These are phyloP conservation scores for Lathyrus aphaca DNA, from an alignment of 306 rosid species.

Conservation along the genomic window DNA sequence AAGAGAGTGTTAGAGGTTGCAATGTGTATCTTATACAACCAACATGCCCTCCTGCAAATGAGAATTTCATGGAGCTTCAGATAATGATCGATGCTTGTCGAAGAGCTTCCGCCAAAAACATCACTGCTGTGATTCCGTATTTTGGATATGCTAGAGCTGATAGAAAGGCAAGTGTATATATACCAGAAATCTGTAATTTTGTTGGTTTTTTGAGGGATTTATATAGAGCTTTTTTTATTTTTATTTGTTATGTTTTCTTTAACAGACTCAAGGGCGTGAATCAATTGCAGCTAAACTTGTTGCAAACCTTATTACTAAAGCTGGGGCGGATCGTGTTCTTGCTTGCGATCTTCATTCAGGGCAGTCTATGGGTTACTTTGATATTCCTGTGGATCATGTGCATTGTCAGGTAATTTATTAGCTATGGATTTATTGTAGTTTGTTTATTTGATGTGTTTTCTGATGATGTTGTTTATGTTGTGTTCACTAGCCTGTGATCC, in stretches of 20 bases:
- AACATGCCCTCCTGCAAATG: conserved; percentile 94
- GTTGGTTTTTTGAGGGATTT: conserved; percentile 14
- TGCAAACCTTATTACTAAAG: conserved; percentile 90
- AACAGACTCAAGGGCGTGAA: conserved; percentile 94
- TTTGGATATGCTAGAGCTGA: conserved; percentile 99
- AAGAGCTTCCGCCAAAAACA: conserved; percentile 88
- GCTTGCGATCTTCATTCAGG: conserved; percentile 99
- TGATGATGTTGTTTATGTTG: conserved; percentile 45
- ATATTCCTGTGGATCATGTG: conserved; percentile 96
- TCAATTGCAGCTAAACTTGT: conserved; percentile 98
- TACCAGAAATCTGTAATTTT: background rate
- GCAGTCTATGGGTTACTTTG: conserved; percentile 98
- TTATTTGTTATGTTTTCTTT: background rate
- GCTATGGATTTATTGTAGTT: conserved; percentile 32
- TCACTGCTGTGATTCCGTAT: conserved; percentile 93
- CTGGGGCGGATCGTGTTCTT: conserved; percentile 97
- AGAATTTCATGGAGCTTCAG: conserved; percentile 91
- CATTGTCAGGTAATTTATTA: conserved; percentile 71
- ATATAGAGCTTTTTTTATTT: background rate
- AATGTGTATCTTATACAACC: conserved; percentile 88
- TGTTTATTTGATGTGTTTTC: conserved; percentile 30
- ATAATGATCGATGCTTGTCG: conserved; percentile 96
- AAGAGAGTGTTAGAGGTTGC: conserved; percentile 97
- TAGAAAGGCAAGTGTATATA: conserved; percentile 66
- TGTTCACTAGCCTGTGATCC: conserved; percentile 77